Evolutionary conservation across 345 rosid genomes (phyloP), one percentile per base, ranked within the genome.

Genomic region (Brassica napus): DNA sequence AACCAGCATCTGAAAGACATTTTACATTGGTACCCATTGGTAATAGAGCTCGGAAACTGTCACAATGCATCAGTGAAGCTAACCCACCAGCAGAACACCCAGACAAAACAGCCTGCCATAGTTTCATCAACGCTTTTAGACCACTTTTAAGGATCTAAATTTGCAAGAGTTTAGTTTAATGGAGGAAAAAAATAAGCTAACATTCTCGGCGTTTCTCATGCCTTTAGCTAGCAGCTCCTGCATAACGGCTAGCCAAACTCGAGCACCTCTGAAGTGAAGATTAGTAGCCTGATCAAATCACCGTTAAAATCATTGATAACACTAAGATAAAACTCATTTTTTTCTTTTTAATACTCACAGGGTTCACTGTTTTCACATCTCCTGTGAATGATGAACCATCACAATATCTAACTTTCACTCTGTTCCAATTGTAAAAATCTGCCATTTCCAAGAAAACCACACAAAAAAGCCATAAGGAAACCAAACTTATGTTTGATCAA

Each of bases 81-180:
- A 95, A 82, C 37, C 99, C 99, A 4, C 99, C 98, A 47, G 99
- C 99, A 7, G 99, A 95, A 84, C 99, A 95, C 3, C 98, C 99
- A 1, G 98, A 87, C 59, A 95, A 82, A 82, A 95, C 77, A 82
- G 97, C 99, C 99, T 95, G 79, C 31, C 60, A 68, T 73, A 39
- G 61, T 71, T 71, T 68, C 57, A 68, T 52, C 55, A 63, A 80
- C 6, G 26, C 31, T 60, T 59, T 67, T 42, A 73, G 3, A 31
- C 7, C 16, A 18, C 15, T 34, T 61, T 35, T 8, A 47, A 68
- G 65, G 12, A 65, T 62, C 75, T 60, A 49, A 21, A 35, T 21
- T 68, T 55, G 5, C 39, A 79, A 24, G 1, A 60, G 39, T 35
- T 5, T 34, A 34, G 31, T 28, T 59, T 14, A 8, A 42, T 58